phyloP scores from a whole-genome alignment of 306 rosid species.

The Rosa lucieae region DNA sequence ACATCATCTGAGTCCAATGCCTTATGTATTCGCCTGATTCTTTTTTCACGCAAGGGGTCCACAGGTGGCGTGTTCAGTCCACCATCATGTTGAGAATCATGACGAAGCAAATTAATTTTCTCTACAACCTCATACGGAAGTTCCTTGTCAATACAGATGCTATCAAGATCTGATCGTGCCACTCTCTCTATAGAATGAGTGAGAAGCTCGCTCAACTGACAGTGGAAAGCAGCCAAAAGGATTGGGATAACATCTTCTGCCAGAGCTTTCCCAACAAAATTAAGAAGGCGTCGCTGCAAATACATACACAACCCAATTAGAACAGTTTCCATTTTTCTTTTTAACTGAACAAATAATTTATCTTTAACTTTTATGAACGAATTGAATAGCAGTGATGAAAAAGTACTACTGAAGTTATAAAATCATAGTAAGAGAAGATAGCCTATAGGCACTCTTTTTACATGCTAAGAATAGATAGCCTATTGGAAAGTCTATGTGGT shows the following conservation, averaged over 20 bases:
- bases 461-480: not conserved
- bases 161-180: conserved; percentile 47
- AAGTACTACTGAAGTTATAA: not conserved
- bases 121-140: conserved; percentile 43
- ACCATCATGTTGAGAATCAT: conserved; percentile 20
- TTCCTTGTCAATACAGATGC: conserved; percentile 41
- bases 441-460: not conserved
- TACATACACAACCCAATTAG: conserved; percentile 14
- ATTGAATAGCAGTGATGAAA: not conserved
- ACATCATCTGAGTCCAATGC: conserved; percentile 53
- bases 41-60: conserved; percentile 37
- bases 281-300: conserved; percentile 51
- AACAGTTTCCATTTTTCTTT: not conserved
- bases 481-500: not conserved
- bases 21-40: conserved; percentile 42
- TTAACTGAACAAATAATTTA: not conserved
- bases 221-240: conserved; percentile 40
- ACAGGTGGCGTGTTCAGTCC: conserved; percentile 13
- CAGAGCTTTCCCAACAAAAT: conserved; percentile 46
- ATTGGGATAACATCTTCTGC: conserved; percentile 50
- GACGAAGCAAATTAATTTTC: conserved; percentile 35
- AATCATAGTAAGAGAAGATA: not conserved
- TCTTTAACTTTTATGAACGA: not conserved
- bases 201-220: conserved; percentile 44
- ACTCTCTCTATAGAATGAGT: conserved; percentile 38